Evolutionary conservation across 2,329 filamentous ascomycete species (phyloP), one percentile per base, ranked within the genome.

Genomic region (Xylariaceae sp.): DNA sequence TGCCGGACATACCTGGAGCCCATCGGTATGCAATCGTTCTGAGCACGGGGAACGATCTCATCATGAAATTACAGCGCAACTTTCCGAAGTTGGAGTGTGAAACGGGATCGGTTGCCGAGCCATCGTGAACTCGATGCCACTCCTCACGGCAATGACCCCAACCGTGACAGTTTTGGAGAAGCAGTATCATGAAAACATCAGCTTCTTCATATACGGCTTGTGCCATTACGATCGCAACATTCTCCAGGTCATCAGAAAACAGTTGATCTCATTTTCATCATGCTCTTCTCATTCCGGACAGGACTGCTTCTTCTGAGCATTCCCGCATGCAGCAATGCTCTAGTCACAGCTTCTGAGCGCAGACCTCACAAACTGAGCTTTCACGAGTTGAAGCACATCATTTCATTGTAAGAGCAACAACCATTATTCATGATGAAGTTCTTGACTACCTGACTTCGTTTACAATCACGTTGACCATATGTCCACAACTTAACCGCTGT

Each of bases 321-420:
- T 18, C 49, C 47, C 10, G 34, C 23, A 37, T 15, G 7, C 10
- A 49, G 51, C 1, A 15, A 51, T 49, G 50, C 53, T 55, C 44
- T 55, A 18, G 23, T 53, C 44, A 13, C 58, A 23, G n/a, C 35
- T 13, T 23, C 23, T 23, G 2, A 23, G 23, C 57, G 5, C 7
- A 18, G 10, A 23, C n/a, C n/a, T n/a, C n/a, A n/a, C n/a, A n/a
- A n/a, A n/a, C n/a, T n/a, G 34, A 62, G 50, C 2, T 39, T 62
- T 2, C 47, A 44, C 15, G 49, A 23, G 5, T 6, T 62, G 55
- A 53, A 58, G 35, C 51, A 60, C 4, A 62, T 62, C 37, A 62
- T 62, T 23, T 52, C 60, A 50, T 62, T 62, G 60, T 62, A 57
- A 52, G 58, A 23, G 34, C 45, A 1, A 2, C 2, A 23, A 4